These are phyloP conservation scores for Penicillium sp. DNA, from an alignment of 2,329 filamentous ascomycete species.

Conservation along the genomic window DNA sequence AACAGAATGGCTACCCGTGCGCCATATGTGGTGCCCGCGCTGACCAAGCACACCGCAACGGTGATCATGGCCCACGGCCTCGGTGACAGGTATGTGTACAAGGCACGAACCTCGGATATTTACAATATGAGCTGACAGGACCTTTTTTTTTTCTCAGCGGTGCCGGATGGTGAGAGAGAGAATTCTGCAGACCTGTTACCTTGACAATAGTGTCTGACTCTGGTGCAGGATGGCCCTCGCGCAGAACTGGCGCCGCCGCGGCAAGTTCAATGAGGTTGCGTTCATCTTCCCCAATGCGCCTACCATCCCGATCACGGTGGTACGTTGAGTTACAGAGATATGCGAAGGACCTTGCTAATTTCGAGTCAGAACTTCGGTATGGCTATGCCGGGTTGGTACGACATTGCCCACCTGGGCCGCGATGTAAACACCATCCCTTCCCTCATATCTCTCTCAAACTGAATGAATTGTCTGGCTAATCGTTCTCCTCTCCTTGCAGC, in stretches of 20 bases:
- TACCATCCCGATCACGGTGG: constrained; percentile 79
- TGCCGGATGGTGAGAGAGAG: constrained; percentile 48
- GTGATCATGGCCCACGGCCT: constrained; percentile 94
- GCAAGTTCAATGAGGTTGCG: constrained; percentile 83
- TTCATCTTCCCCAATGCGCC: constrained; percentile 95
- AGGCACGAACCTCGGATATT: not conserved
- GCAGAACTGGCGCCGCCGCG: constrained; percentile 80
- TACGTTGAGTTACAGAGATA: constrained; percentile 47
- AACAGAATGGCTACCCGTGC: constrained; percentile 50
- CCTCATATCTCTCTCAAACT: not conserved
- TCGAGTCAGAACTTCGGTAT: constrained; percentile 68
- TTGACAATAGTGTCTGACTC: constrained; percentile 4
- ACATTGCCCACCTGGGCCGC: constrained; percentile 51
- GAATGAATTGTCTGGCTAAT: not conserved
- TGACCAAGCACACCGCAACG: constrained; percentile 85
- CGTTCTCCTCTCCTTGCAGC: constrained; percentile 28
- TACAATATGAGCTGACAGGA: not conserved
- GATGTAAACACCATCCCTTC: constrained; percentile 37
- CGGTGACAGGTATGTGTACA: constrained; percentile 72
- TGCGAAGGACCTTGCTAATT: not conserved
- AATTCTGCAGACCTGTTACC: not conserved
- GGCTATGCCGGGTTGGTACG: constrained; percentile 73
- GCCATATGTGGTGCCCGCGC: constrained; percentile 74
- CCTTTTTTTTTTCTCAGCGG: constrained; percentile 43
- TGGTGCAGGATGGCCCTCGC: constrained; percentile 68